A percentile compares a stretch with the other conserved stretches of the same genome.
Evolutionary conservation across 352 stramenopile genomes (phyloP).

Genomic region (Globisporangium abappressorium): DNA sequence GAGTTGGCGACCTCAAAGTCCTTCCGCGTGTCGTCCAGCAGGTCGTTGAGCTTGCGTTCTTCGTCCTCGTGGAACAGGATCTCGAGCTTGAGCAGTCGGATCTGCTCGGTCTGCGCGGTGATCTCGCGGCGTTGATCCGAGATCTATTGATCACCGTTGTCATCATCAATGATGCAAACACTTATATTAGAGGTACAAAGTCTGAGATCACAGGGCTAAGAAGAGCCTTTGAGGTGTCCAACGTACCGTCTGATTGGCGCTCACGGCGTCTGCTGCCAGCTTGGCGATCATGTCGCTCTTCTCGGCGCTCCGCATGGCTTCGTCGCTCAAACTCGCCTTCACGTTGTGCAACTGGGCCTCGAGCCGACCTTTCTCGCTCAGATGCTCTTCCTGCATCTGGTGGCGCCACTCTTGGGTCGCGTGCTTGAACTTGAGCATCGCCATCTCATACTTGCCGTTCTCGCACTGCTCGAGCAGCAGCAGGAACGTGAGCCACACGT

Average conservation of each 20-base stretch:
- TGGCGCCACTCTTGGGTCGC: constrained; percentile 50
- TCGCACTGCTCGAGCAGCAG: constrained; percentile 78
- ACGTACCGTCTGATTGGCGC: constrained; percentile 33
- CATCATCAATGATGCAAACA: background rate
- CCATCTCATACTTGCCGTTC: constrained; percentile 82
- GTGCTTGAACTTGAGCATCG: constrained; percentile 85
- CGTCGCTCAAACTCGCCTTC: constrained; percentile 32
- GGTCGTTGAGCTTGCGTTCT: constrained; percentile 54
- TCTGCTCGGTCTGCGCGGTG: constrained; percentile 35
- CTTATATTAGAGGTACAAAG: background rate
- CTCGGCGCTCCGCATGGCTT: constrained; percentile 31
- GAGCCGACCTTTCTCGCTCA: constrained; percentile 34
- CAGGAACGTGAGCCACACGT: constrained; percentile 77
- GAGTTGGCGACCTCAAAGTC: constrained; percentile 70
- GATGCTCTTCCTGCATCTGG: constrained; percentile 49
- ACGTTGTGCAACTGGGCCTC: constrained; percentile 28
- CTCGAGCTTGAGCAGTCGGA: constrained; percentile 62
- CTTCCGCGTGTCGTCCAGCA: constrained; percentile 51
- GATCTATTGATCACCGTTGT: constrained; percentile 23
- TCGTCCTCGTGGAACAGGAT: constrained; percentile 68
- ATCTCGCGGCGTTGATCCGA: constrained; percentile 36
- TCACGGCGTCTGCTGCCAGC: constrained; percentile 37
- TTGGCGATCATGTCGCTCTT: constrained; percentile 53
- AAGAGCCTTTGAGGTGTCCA: background rate
- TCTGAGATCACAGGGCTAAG: background rate